A percentile compares a stretch with the other conserved stretches of the same genome.
Conservation (phyloP, 164 flowering plant genomes). For the Cinnamomum micranthum region DNA sequence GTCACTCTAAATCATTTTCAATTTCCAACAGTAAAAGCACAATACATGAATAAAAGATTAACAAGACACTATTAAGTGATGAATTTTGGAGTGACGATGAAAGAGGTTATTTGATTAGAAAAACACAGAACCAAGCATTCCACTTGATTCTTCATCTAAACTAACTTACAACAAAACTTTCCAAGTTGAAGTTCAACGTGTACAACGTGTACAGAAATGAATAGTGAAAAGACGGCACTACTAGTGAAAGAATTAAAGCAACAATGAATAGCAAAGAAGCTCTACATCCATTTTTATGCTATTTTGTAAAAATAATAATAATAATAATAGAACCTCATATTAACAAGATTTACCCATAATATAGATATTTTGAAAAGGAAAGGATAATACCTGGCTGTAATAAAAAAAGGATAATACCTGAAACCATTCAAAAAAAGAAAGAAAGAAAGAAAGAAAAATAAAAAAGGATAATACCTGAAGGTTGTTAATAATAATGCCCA, state of each 20-base stretch:
- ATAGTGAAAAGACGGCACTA: too few species aligned
- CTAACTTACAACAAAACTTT: neutral
- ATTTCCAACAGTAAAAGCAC: neutral
- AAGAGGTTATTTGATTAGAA: neutral
- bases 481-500: constrained; percentile 50
- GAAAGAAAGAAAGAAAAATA: too few species aligned
- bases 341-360: too few species aligned
- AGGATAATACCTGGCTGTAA: too few species aligned
- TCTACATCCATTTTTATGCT: too few species aligned
- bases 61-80: neutral
- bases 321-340: too few species aligned
- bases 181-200: neutral
- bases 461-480: constrained; percentile 52
- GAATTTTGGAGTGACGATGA: neutral
- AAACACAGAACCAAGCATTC: neutral
- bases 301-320: too few species aligned
- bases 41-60: neutral
- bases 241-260: too few species aligned
- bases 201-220: neutral
- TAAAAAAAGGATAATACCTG: too few species aligned
- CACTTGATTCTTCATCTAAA: neutral
- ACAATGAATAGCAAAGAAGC: too few species aligned
- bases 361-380: too few species aligned
- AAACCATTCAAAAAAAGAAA: too few species aligned
- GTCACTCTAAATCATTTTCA: neutral